Evolutionary conservation across 208 protist species (phyloP).

Genomic region (Strigomonas galati): DNA sequence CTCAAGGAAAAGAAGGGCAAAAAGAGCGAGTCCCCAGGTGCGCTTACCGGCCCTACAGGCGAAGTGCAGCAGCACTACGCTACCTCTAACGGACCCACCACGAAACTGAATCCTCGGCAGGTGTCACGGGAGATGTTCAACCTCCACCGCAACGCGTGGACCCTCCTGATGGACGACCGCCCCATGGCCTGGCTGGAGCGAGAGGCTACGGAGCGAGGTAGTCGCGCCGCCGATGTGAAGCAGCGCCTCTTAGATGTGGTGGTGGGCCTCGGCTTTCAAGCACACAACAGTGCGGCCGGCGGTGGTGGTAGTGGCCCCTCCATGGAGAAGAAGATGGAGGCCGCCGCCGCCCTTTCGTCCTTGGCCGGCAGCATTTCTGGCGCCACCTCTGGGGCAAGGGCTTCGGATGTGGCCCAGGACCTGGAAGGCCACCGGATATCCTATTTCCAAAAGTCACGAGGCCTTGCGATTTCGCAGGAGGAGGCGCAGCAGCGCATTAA

Average conservation of each 20-base stretch:
- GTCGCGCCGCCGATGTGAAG: slow-evolving; percentile 60
- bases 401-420: neutral
- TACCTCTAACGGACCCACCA: neutral
- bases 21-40: neutral
- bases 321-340: neutral
- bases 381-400: too few species aligned
- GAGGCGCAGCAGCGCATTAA: slow-evolving; percentile 51
- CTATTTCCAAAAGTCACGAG: neutral
- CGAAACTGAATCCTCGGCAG: slow-evolving; percentile 27
- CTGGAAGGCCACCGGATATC: neutral
- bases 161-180: slow-evolving; percentile 82
- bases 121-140: slow-evolving; percentile 38
- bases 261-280: slow-evolving; percentile 16
- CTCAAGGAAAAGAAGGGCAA: neutral
- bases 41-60: neutral
- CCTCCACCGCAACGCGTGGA: slow-evolving; percentile 77
- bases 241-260: slow-evolving; percentile 70
- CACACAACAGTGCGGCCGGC: neutral
- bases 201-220: slow-evolving; percentile 57
- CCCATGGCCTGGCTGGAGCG: slow-evolving; percentile 83
- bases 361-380: neutral
- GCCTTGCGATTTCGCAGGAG: slow-evolving; percentile 24
- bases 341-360: neutral
- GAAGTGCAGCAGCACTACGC: neutral
- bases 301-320: neutral